Evolutionary conservation across 257 asterid genomes (phyloP).

Genomic region (Verbascum thapsus): DNA sequence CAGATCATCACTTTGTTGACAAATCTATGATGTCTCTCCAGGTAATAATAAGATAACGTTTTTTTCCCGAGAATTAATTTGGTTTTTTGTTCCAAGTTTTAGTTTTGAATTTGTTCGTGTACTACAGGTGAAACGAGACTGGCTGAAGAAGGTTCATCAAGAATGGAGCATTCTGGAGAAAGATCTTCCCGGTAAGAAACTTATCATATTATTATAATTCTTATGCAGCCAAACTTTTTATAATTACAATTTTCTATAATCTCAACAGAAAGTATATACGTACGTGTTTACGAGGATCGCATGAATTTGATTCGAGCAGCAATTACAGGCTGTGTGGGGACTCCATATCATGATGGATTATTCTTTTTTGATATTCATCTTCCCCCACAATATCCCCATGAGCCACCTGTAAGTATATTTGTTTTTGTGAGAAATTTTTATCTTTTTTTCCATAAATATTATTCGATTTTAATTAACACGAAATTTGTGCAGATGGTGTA

Average conservation of each 20-base stretch:
- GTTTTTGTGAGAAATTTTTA: too few species aligned
- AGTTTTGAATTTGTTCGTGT: slow-evolving; percentile 22
- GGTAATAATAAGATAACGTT: slow-evolving; percentile 41
- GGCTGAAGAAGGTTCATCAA: slow-evolving; percentile 84
- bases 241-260: background rate
- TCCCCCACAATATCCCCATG: slow-evolving; percentile 81
- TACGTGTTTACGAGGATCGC: slow-evolving; percentile 79
- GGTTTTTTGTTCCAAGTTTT: background rate
- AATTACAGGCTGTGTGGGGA: slow-evolving; percentile 70
- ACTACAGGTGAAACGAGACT: slow-evolving; percentile 65
- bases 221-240: slow-evolving; percentile 7
- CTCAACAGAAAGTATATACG: slow-evolving; percentile 67
- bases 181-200: slow-evolving; percentile 85
- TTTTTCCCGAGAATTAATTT: background rate
- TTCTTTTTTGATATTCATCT: slow-evolving; percentile 86
- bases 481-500: slow-evolving; percentile 64
- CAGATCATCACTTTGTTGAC: slow-evolving; percentile 79
- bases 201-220: background rate
- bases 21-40: slow-evolving; percentile 56
- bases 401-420: slow-evolving; percentile 79
- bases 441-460: too few species aligned
- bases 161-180: slow-evolving; percentile 90
- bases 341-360: slow-evolving; percentile 93
- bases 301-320: slow-evolving; percentile 85
- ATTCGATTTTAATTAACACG: background rate